Base-by-base conservation (phyloP, 2,329 filamentous ascomycete genomes). In the Ramularia collo-cygni region DNA sequence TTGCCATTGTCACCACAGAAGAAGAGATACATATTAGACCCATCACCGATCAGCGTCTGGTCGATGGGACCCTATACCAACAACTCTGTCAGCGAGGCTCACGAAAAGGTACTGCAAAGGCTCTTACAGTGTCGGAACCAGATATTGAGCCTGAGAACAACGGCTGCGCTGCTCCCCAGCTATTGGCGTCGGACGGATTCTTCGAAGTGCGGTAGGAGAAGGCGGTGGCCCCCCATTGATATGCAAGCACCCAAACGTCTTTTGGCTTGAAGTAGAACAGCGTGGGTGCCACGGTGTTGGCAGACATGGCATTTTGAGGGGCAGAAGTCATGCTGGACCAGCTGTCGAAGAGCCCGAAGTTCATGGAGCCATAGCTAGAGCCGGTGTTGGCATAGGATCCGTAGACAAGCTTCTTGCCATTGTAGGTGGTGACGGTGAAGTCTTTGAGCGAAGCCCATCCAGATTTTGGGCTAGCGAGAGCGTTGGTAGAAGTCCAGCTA, bases 1-100 rank as follows among this genome's bases (percentile, higher is more conserved):
- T 71, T 72, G 57, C 79, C 79, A 47, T 83, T 80, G 61, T 83
- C 79, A 6, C 77, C 79, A 0, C 70, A 68, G 50, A 82, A 83
- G 71, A 83, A 83, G 4, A 83, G 64, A 51, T 81, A 81, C 75
- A 81, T 81, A 61, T 74, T 72, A 5, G 56, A 60, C 54, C 60
- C 61, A 57, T 83, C 79, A 28, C 74, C 76, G 47, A 83, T 82
- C 40, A 82, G 48, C 0, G 76, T 75, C 61, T 80, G 77, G 58
- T 83, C 78, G 44, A 83, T 81, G 8, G 65, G 55, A 1, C 75
- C 76, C 0, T n/a, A n/a, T n/a, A n/a, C n/a, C n/a, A n/a, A n/a
- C n/a, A n/a, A n/a, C n/a, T n/a, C n/a, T n/a, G n/a, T n/a, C n/a
- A n/a, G n/a, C n/a, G n/a, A n/a, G n/a, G n/a, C n/a, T n/a, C n/a